A percentile compares a stretch with the other conserved stretches of the same genome.
phyloP scores from a whole-genome alignment of 2,329 filamentous ascomycete species.

The Drechslerella stenobrocha region DNA sequence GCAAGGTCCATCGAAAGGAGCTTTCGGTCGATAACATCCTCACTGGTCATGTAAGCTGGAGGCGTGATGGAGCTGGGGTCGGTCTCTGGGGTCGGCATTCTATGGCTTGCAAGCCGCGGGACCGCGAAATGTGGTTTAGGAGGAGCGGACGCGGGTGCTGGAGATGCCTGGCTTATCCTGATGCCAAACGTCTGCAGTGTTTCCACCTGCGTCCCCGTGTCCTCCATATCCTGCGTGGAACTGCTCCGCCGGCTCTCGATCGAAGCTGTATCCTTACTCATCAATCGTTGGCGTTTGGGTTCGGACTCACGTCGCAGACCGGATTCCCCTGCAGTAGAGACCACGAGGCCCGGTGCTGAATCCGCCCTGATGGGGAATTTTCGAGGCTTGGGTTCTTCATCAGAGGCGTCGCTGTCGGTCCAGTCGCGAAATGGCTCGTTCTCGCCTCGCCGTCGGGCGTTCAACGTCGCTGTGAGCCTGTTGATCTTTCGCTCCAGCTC shows the following conservation, averaged over 20 bases:
- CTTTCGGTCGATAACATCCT: constrained; percentile 59
- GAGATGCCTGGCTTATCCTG: constrained; percentile 37
- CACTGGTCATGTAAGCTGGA: constrained; percentile 41
- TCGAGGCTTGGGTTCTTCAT: constrained; percentile 29
- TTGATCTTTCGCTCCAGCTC: constrained; percentile 94
- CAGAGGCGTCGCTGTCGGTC: constrained; percentile 35
- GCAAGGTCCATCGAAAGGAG: constrained; percentile 62
- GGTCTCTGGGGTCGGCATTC: constrained; percentile 46
- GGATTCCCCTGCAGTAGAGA: constrained; percentile 7
- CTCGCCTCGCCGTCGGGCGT: constrained; percentile 59
- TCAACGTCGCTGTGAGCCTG: constrained; percentile 76
- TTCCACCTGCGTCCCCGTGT: constrained; percentile 78
- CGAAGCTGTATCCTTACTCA: constrained; percentile 37
- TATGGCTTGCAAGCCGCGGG: constrained; percentile 52
- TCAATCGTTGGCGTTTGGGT: constrained; percentile 49
- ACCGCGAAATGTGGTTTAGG: constrained; percentile 41
- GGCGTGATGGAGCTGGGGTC: constrained; percentile 46
- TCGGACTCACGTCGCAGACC: constrained; percentile 45
- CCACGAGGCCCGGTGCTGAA: constrained; percentile 2
- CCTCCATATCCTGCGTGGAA: constrained; percentile 69
- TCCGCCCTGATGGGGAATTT: constrained; percentile 29
- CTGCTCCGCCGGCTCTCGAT: constrained; percentile 36
- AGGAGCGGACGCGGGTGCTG: constrained; percentile 46
- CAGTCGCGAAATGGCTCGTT: constrained; percentile 19
- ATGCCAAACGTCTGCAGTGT: constrained; percentile 53